Conservation (phyloP, 305 asterid species). For the Fraxinus floribunda region DNA sequence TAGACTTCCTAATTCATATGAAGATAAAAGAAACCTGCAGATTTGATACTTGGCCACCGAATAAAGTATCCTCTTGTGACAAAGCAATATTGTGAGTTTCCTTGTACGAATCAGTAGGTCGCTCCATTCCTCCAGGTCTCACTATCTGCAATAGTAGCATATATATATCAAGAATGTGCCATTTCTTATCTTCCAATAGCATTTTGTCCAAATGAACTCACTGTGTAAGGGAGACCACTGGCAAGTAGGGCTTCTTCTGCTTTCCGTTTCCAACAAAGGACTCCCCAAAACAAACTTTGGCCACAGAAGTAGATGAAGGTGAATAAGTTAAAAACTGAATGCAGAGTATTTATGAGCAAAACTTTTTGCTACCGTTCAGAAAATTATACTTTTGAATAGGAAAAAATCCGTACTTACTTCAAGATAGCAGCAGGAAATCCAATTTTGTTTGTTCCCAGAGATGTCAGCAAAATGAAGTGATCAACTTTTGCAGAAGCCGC, state of each 20-base stretch:
- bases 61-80: slow-evolving; percentile 72
- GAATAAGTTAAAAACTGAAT: background rate
- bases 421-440: slow-evolving; percentile 94
- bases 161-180: background rate
- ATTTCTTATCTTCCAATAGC: background rate
- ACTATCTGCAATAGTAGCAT: slow-evolving; percentile 59
- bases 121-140: slow-evolving; percentile 98
- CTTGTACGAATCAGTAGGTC: slow-evolving; percentile 90
- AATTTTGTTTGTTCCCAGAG: slow-evolving; percentile 87
- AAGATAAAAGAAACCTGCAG: slow-evolving; percentile 63
- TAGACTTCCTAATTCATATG: background rate
- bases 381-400: background rate
- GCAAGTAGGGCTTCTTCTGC: slow-evolving; percentile 93
- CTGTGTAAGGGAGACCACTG: slow-evolving; percentile 84
- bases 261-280: slow-evolving; percentile 78
- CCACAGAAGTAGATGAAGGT: slow-evolving; percentile 21
- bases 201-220: slow-evolving; percentile 36
- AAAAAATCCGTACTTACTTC: slow-evolving; percentile 53
- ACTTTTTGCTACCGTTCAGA: background rate
- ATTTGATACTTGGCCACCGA: slow-evolving; percentile 91
- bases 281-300: slow-evolving; percentile 94
- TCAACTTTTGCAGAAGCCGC: slow-evolving; percentile 71
- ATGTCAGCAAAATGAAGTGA: slow-evolving; percentile 80
- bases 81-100: slow-evolving; percentile 83
- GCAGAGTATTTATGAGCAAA: background rate